phyloP scores from a whole-genome alignment of 2,329 filamentous ascomycete genomes.

The Stagonosporopsis rhizophila region DNA sequence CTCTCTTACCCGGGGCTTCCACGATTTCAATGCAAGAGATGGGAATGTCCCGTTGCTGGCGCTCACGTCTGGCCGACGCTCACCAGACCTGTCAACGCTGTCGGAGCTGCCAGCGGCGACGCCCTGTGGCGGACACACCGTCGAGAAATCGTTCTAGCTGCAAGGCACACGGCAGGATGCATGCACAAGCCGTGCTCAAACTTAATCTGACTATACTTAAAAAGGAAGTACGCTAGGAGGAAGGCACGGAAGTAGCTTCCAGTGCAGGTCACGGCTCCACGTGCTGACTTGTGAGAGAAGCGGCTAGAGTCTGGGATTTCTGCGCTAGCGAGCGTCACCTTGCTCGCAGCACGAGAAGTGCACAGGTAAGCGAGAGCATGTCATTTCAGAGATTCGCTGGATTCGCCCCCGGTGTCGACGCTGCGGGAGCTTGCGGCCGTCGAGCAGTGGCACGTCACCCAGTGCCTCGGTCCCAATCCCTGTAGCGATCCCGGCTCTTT shows the following conservation, averaged over 20 bases:
- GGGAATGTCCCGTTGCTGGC: not conserved
- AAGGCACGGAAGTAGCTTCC: not conserved
- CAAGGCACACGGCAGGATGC: slow-evolving; percentile 12
- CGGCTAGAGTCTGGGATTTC: slow-evolving; percentile 5
- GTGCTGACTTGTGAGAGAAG: not conserved
- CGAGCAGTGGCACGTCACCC: slow-evolving; percentile 2
- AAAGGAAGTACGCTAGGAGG: slow-evolving; percentile 4
- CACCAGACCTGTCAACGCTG: not conserved
- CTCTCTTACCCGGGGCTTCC: not conserved
- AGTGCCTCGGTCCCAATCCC: not conserved
- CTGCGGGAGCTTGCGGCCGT: not conserved
- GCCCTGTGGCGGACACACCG: slow-evolving; percentile 1
- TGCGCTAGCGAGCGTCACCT: not conserved
- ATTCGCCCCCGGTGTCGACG: not conserved
- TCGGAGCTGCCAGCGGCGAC: slow-evolving; percentile 1
- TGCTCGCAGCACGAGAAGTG: not conserved
- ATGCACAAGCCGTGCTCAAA: slow-evolving; percentile 4
- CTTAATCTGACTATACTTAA: slow-evolving; percentile 3
- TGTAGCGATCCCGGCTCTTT: slow-evolving; percentile 4
- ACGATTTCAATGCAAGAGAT: not conserved
- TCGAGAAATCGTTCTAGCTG: slow-evolving; percentile 8
- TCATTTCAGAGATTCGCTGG: not conserved
- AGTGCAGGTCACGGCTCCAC: slow-evolving; percentile 8
- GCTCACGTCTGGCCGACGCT: not conserved
- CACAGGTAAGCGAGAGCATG: not conserved